Percentiles rank a stretch among this genome's conserved stretches.
Evolutionary conservation across 2,329 filamentous ascomycete genomes (phyloP).

Genomic region (Pleomassaria siparia): DNA sequence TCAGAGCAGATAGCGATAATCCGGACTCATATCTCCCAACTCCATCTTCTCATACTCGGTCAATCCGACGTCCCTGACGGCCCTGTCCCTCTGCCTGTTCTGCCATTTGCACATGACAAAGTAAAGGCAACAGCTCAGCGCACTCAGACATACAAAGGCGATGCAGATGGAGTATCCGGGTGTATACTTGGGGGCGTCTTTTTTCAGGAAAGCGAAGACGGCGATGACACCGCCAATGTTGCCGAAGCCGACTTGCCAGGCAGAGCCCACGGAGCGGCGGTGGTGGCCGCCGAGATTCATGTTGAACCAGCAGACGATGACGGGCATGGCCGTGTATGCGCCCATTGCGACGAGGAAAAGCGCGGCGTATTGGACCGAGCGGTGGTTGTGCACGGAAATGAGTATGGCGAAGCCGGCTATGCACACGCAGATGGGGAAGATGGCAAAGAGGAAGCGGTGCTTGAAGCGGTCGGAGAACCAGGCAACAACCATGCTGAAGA

Average conservation of each 20-base stretch:
- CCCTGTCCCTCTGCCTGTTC: constrained; percentile 62
- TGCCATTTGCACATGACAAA: constrained; percentile 58
- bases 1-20: constrained; percentile 62
- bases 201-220: constrained; percentile 51
- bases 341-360: constrained; percentile 82
- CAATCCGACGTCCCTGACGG: constrained; percentile 50
- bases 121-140: constrained; percentile 63
- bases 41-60: constrained; percentile 65
- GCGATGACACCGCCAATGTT: constrained; percentile 57
- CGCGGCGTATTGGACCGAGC: constrained; percentile 70
- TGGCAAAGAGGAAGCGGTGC: constrained; percentile 74
- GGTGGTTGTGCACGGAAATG: constrained; percentile 68
- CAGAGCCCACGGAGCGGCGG: constrained; percentile 50
- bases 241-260: constrained; percentile 54
- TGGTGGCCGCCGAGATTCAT: constrained; percentile 58
- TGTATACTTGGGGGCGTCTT: constrained; percentile 68
- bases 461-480: constrained; percentile 68
- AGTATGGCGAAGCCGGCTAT: constrained; percentile 78
- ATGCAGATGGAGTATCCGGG: constrained; percentile 78
- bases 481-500: constrained; percentile 74
- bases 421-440: constrained; percentile 67
- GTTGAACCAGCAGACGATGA: constrained; percentile 64
- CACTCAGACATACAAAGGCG: constrained; percentile 70
- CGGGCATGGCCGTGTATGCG: constrained; percentile 84
- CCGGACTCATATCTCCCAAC: constrained; percentile 61